These are phyloP conservation scores for Betula pendula DNA, from an alignment of 306 rosid genomes.

Conservation along the genomic window DNA sequence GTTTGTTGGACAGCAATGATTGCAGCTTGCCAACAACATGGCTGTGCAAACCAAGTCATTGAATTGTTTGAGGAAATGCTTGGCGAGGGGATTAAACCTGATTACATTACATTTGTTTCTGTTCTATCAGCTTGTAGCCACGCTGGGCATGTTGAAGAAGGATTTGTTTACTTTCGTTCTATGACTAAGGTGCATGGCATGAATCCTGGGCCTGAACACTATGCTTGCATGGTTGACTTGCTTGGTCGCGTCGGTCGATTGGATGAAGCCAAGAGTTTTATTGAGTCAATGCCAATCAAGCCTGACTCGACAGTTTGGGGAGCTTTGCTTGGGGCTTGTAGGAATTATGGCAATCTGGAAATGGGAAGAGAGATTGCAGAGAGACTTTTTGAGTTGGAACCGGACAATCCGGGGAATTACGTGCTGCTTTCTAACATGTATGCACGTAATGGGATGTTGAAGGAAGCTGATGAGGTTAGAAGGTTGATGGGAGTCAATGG, in stretches of 20 bases:
- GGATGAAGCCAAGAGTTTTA: slow-evolving; percentile 51
- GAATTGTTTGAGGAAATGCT: slow-evolving; percentile 59
- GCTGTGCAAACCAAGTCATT: slow-evolving; percentile 50
- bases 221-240: slow-evolving; percentile 69
- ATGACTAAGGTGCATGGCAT: slow-evolving; percentile 45
- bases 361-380: slow-evolving; percentile 60
- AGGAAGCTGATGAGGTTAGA: slow-evolving; percentile 55
- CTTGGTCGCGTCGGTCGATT: slow-evolving; percentile 61
- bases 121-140: slow-evolving; percentile 68
- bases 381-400: slow-evolving; percentile 62
- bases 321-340: slow-evolving; percentile 65
- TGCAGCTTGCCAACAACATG: slow-evolving; percentile 62
- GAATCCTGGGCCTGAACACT: slow-evolving; percentile 58
- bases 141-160: slow-evolving; percentile 55
- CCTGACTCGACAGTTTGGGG: slow-evolving; percentile 63
- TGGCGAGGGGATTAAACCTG: slow-evolving; percentile 45
- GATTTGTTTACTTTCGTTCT: slow-evolving; percentile 53
- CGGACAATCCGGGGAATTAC: slow-evolving; percentile 61
- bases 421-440: slow-evolving; percentile 53
- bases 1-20: slow-evolving; percentile 72
- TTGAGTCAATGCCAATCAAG: slow-evolving; percentile 54
- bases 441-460: slow-evolving; percentile 46
- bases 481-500: slow-evolving; percentile 50
- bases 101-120: slow-evolving; percentile 57
- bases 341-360: slow-evolving; percentile 47